A percentile compares a stretch with the other conserved stretches of the same genome.
Conservation (phyloP, 495 filamentous ascomycete genomes). For the Penicillium malachiteum region DNA sequence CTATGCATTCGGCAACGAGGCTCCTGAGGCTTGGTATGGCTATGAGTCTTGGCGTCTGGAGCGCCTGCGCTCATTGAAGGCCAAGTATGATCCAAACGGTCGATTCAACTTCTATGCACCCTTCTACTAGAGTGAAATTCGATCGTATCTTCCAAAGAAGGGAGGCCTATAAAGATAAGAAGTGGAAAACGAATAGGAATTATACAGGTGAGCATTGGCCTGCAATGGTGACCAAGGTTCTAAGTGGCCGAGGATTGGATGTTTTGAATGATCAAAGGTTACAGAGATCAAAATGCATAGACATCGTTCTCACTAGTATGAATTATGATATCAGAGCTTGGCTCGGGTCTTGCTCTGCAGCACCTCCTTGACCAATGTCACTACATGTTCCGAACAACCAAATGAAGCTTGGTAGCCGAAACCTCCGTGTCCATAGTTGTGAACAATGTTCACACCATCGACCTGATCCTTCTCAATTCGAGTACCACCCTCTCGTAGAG, state of each 20-base stretch:
- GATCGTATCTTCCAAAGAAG: too few species aligned
- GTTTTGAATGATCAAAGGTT: too few species aligned
- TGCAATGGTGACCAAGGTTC: too few species aligned
- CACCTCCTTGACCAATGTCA: slow-evolving; percentile 67
- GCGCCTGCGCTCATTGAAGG: slow-evolving; percentile 46
- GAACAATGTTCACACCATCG: slow-evolving; percentile 72
- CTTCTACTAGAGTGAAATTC: background rate
- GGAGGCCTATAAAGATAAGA: too few species aligned
- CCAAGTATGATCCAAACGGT: slow-evolving; percentile 53
- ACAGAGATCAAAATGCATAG: too few species aligned
- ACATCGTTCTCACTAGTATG: too few species aligned
- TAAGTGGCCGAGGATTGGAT: too few species aligned
- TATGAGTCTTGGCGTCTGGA: slow-evolving; percentile 48
- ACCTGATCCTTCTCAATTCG: slow-evolving; percentile 82
- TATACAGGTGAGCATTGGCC: too few species aligned
- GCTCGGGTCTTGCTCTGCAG: slow-evolving; percentile 35
- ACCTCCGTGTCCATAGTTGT: slow-evolving; percentile 95
- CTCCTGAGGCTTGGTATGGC: slow-evolving; percentile 46
- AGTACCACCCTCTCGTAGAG: slow-evolving; percentile 69
- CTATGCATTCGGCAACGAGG: slow-evolving; percentile 59
- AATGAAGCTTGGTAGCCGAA: slow-evolving; percentile 90
- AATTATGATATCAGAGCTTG: slow-evolving; percentile 29
- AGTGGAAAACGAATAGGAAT: too few species aligned
- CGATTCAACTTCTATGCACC: slow-evolving; percentile 52
- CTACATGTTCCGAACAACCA: slow-evolving; percentile 71